phyloP scores from a whole-genome alignment of 202 grass and related monocot genomes.

The Zoysia matrella region DNA sequence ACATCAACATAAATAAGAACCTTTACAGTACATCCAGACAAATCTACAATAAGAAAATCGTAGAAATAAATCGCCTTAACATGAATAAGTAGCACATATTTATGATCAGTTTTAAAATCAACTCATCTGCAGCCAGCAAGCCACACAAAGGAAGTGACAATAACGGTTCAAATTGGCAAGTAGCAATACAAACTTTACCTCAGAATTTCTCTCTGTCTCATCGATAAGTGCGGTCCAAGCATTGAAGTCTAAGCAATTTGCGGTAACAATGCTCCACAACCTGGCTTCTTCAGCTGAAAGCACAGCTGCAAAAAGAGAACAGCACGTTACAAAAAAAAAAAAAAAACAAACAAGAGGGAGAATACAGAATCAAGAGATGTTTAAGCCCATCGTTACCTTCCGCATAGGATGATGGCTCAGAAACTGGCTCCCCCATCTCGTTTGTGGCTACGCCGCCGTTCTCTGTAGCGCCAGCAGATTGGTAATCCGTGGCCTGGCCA shows the following conservation, averaged over 20 bases:
- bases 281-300: too few species aligned
- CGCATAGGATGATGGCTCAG: conserved; percentile 64
- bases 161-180: not conserved
- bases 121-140: not conserved
- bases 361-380: not conserved
- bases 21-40: not conserved
- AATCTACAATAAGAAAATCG: not conserved
- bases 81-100: not conserved
- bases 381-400: conserved; percentile 57
- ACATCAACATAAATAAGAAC: not conserved
- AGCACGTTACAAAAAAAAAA: conserved; percentile 16
- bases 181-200: conserved; percentile 35
- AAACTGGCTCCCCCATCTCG: conserved; percentile 42
- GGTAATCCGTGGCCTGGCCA: conserved; percentile 52
- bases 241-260: too few species aligned
- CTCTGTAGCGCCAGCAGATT: conserved; percentile 57
- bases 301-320: too few species aligned
- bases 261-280: too few species aligned
- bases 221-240: too few species aligned
- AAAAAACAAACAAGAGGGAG: not conserved
- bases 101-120: not conserved
- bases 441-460: conserved; percentile 48
- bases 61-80: not conserved
- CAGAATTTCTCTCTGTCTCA: too few species aligned
- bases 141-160: not conserved